phyloP scores from a whole-genome alignment of 2,329 filamentous ascomycete species.

The Aspergillus amoenus region DNA sequence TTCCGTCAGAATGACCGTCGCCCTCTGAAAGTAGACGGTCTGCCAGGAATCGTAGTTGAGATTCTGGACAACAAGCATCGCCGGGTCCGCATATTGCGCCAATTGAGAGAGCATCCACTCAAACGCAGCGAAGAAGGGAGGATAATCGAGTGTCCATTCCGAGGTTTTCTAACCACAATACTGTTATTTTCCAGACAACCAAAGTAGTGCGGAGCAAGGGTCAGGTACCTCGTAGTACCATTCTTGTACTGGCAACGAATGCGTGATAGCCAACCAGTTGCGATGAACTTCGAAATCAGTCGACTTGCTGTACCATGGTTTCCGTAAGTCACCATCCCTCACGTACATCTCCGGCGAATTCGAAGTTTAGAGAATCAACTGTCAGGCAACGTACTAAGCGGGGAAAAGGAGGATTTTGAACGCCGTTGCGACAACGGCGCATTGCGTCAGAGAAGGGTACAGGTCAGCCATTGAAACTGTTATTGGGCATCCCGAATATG shows the following conservation, averaged over 20 bases:
- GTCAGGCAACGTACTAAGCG: constrained; percentile 70
- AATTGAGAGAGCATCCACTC: constrained; percentile 87
- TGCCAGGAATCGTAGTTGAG: constrained; percentile 88
- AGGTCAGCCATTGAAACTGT: constrained; percentile 66
- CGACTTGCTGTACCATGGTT: constrained; percentile 68
- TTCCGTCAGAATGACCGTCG: constrained; percentile 84
- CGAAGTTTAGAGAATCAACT: neutral
- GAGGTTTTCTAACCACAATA: constrained; percentile 67
- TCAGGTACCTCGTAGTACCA: constrained; percentile 83
- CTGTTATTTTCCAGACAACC: neutral
- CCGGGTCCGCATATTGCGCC: constrained; percentile 73
- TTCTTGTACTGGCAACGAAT: constrained; percentile 79
- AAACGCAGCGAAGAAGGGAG: constrained; percentile 96
- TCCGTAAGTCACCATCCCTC: neutral
- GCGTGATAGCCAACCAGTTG: constrained; percentile 96
- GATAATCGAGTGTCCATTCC: constrained; percentile 99
- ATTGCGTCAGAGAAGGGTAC: constrained; percentile 86
- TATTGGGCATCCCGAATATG: constrained; percentile 23
- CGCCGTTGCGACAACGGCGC: constrained; percentile 79
- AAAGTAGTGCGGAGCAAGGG: neutral
- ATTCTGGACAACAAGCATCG: constrained; percentile 78
- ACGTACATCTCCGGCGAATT: neutral
- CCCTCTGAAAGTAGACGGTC: constrained; percentile 88
- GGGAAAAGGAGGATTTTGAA: constrained; percentile 92
- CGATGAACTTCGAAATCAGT: constrained; percentile 99